Percentiles rank a stretch among this genome's conserved stretches.
These are phyloP conservation scores for Apium graveolens DNA, from an alignment of 129 eudicot species.

Conservation along the genomic window DNA sequence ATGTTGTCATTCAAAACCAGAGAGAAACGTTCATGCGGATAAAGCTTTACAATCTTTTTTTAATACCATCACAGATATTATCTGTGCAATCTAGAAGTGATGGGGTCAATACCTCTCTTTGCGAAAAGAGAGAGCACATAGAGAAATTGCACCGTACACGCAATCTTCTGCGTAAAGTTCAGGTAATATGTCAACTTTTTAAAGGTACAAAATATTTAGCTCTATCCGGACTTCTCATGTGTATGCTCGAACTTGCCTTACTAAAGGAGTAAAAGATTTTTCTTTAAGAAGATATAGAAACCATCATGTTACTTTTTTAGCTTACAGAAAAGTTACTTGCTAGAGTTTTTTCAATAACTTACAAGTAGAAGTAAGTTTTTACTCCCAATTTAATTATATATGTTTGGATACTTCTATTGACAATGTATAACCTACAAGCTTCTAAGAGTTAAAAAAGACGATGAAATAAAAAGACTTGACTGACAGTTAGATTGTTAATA, in stretches of 20 bases:
- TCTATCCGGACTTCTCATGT: conserved; percentile 1
- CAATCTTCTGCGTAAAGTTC: conserved; percentile 87
- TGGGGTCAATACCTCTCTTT: conserved; percentile 91
- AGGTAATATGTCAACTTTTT: conserved; percentile 38
- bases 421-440: neutral
- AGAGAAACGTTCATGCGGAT: conserved; percentile 5
- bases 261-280: neutral
- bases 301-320: neutral
- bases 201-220: neutral
- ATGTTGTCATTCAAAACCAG: conserved; percentile 12
- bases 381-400: neutral
- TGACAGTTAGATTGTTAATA: neutral
- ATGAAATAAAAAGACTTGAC: neutral
- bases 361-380: neutral
- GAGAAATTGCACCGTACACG: conserved; percentile 94
- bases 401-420: neutral
- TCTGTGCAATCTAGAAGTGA: conserved; percentile 98
- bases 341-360: neutral
- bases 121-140: conserved; percentile 85
- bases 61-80: conserved; percentile 49
- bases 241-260: neutral
- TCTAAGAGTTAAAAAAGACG: neutral
- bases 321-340: neutral
- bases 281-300: neutral
- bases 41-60: conserved; percentile 8